phyloP scores from a whole-genome alignment of 495 filamentous ascomycete species.

The Aeminium ludgeri region DNA sequence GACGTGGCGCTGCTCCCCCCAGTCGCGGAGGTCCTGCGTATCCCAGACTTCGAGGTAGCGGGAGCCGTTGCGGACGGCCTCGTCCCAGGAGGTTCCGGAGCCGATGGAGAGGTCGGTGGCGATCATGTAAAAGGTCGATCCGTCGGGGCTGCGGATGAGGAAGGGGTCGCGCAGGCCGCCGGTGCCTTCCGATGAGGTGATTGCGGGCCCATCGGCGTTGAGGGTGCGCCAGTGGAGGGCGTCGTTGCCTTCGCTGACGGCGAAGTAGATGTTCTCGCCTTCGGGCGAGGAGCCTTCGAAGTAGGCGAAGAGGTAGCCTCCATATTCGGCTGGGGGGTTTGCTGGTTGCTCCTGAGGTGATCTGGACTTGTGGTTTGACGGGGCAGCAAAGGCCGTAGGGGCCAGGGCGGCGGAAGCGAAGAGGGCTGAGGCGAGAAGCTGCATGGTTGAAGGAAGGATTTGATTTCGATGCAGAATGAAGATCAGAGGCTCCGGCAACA shows the following conservation, averaged over 20 bases:
- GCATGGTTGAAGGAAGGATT: no score
- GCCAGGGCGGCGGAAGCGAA: no score
- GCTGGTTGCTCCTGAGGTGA: no score
- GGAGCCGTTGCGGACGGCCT: conserved; percentile 11
- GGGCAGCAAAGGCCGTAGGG: no score
- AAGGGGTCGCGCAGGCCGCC: conserved; percentile 16
- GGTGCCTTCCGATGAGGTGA: conserved; percentile 11
- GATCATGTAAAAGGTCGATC: conserved; percentile 16
- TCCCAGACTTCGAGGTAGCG: conserved; percentile 18
- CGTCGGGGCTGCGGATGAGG: conserved; percentile 14
- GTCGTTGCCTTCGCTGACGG: conserved; percentile 15
- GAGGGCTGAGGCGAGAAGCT: no score
- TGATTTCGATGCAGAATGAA: no score
- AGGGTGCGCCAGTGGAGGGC: conserved; percentile 15
- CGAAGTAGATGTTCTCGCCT: conserved; percentile 17
- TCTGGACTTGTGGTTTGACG: no score
- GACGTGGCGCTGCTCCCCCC: conserved; percentile 17
- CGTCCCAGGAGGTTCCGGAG: conserved; percentile 16
- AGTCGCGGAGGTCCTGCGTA: conserved; percentile 11
- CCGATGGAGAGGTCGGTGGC: conserved; percentile 17
- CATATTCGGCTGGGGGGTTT: conserved; percentile 5
- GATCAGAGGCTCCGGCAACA: no score
- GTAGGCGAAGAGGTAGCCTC: conserved; percentile 16
- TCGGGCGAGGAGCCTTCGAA: conserved; percentile 8
- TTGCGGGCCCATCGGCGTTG: conserved; percentile 7